These are phyloP conservation scores for Fraxinus latifolia DNA, from an alignment of 305 asterid genomes.

Conservation along the genomic window DNA sequence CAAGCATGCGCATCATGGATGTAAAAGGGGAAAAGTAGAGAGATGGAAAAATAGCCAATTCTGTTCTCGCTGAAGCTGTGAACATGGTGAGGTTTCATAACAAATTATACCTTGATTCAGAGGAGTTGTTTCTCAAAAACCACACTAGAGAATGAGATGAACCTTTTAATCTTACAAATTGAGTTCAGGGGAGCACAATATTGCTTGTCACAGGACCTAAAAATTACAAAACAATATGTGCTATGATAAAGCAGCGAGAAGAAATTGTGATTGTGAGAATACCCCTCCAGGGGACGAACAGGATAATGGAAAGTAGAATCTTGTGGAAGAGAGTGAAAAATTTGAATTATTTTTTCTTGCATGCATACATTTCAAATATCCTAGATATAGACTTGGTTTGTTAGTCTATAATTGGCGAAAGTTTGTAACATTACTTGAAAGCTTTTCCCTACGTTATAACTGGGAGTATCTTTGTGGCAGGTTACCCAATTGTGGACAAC, in stretches of 20 bases:
- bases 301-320: background rate
- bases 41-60: background rate
- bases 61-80: background rate
- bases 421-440: background rate
- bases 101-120: background rate
- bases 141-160: background rate
- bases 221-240: background rate
- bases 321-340: background rate
- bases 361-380: background rate
- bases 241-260: background rate
- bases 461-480: slow-evolving; percentile 31
- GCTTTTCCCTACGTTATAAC: background rate
- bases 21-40: background rate
- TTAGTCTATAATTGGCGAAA: slow-evolving; percentile 13
- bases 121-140: background rate
- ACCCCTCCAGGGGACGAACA: background rate
- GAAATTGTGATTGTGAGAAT: slow-evolving; percentile 8
- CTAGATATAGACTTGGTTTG: background rate
- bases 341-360: background rate
- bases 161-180: background rate
- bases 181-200: background rate
- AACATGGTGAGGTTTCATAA: background rate
- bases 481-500: slow-evolving; percentile 65
- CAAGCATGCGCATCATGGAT: background rate
- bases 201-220: background rate